Evolutionary conservation across 2,329 filamentous ascomycete species (phyloP), one percentile per base, ranked within the genome.

Genomic region (Colletotrichum cuscutae): DNA sequence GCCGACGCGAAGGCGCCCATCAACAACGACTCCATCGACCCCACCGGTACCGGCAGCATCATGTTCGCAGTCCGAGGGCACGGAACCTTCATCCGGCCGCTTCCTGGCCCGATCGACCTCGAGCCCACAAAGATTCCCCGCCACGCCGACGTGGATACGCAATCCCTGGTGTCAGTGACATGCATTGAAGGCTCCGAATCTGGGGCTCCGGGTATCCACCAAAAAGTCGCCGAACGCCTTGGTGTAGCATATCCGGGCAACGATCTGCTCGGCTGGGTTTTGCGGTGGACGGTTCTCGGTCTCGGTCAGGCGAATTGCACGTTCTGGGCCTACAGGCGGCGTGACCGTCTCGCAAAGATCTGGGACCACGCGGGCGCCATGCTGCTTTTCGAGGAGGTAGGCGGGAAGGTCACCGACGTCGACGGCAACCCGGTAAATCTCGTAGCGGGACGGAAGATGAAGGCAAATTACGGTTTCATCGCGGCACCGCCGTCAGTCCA

Each of bases 341-440:
- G 82, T 24, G 82, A 84, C 28, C 82, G 88, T 0, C 81, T 82
- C 12, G 89, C 84, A 11, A 90, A 91, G 80, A 82, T 88, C 1
- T 91, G 89, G 89, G 89, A 91, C 73, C 89, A 91, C 68, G 88
- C 89, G 0, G 89, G 89, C 2, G 89, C 88, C 0, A 89, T 90
- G 87, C 77, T 91, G 37, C 77, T 91, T 8, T 90, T 89, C 56
- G 85, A 89, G 72, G 89, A 91, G 77, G 82, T 86, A 1, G 89
- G 89, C 1, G 89, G 89, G 1, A 83, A 81, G 69, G 82, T 91
- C 63, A 90, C 88, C 0, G 89, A 91, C 73, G 83, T 89, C 0
- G 81, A 86, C 59, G 89, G 89, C 1, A 82, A 81, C 70, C 80
- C 81, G 1, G 86, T 90, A n/a, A 85, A 89, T 72, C 76, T 89